Conservation (phyloP, 805 yeast species). For the Lachancea sp. region DNA sequence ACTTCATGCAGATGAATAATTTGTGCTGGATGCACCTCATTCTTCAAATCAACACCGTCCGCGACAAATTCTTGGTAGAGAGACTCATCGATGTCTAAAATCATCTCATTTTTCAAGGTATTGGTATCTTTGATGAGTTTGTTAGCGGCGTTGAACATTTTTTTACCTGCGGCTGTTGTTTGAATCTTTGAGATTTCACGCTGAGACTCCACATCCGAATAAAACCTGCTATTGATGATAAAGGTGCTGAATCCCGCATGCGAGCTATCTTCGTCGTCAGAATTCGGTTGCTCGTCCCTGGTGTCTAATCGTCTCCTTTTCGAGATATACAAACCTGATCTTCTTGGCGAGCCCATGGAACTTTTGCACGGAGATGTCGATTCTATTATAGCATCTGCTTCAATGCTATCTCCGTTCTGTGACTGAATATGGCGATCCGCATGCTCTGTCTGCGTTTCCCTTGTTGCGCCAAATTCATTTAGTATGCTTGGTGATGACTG, state of each 20-base stretch:
- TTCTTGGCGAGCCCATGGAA: neutral
- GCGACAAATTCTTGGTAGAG: conserved; percentile 29
- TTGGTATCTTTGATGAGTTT: conserved; percentile 40
- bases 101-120: conserved; percentile 47
- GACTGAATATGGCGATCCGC: neutral
- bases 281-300: neutral
- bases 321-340: neutral
- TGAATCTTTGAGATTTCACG: conserved; percentile 3
- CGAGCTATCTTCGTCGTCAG: neutral
- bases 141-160: conserved; percentile 32
- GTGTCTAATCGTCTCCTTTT: neutral
- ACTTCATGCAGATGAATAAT: conserved; percentile 21
- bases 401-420: neutral
- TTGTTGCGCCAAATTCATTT: neutral
- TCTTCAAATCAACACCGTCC: conserved; percentile 15
- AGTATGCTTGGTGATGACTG: neutral
- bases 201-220: conserved; percentile 20
- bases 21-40: conserved; percentile 22
- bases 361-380: neutral
- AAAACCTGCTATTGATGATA: conserved; percentile 20
- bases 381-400: neutral
- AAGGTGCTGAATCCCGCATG: neutral
- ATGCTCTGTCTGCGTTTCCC: neutral
- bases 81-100: conserved; percentile 36
- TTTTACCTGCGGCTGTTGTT: conserved; percentile 9